Percentiles rank a stretch among this genome's conserved stretches.
Conservation (phyloP, 2,329 filamentous ascomycete species). For the Epicoccum sorghinum region DNA sequence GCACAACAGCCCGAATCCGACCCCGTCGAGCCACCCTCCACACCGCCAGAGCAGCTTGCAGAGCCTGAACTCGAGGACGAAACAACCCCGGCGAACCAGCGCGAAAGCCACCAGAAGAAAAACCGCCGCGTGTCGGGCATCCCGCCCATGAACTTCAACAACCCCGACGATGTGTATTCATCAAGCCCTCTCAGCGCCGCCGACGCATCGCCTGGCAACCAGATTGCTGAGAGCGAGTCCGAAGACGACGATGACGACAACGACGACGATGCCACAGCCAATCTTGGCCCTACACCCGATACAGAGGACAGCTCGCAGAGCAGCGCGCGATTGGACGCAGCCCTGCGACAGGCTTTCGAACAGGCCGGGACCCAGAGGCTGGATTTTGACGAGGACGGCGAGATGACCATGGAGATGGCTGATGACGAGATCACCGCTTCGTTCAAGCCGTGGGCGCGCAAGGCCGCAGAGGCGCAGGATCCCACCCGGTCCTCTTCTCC, state of each 20-base stretch:
- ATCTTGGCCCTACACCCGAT: conserved; percentile 56
- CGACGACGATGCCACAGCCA: conserved; percentile 73
- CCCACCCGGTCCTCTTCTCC: conserved; percentile 58
- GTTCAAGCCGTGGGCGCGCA: conserved; percentile 74
- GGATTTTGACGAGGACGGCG: conserved; percentile 61
- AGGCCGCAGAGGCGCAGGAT: conserved; percentile 49
- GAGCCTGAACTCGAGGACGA: conserved; percentile 64
- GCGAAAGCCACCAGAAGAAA: conserved; percentile 67
- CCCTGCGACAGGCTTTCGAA: conserved; percentile 74
- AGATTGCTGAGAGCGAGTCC: conserved; percentile 60
- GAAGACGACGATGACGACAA: conserved; percentile 71
- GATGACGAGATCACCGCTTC: conserved; percentile 76
- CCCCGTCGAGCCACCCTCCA: conserved; percentile 64
- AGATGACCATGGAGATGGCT: conserved; percentile 59
- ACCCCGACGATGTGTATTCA: conserved; percentile 69
- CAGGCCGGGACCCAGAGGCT: conserved; percentile 76
- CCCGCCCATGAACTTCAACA: conserved; percentile 68
- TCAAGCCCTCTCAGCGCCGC: conserved; percentile 78
- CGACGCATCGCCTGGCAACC: conserved; percentile 47
- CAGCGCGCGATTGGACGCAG: conserved; percentile 76
- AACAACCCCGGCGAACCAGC: conserved; percentile 69
- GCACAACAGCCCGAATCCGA: conserved; percentile 51
- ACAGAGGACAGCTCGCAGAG: conserved; percentile 66
- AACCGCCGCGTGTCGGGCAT: conserved; percentile 68
- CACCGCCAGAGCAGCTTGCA: conserved; percentile 65